Evolutionary conservation across 805 yeast genomes (phyloP).

Genomic region (Kuraishia ogatae): DNA sequence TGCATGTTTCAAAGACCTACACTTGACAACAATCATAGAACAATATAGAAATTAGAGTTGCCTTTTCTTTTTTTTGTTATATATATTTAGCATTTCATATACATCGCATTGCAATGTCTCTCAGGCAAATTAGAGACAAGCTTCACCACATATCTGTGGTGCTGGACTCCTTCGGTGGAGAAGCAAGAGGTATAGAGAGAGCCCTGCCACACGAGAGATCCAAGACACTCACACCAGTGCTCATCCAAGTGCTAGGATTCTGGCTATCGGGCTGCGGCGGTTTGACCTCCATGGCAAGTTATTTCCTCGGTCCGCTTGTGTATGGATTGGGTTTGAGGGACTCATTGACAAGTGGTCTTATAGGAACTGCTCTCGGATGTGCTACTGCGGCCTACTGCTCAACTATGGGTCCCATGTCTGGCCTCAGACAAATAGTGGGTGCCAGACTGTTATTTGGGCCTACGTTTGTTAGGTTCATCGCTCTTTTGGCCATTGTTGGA

Average conservation of each 20-base stretch:
- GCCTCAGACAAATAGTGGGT: constrained; percentile 82
- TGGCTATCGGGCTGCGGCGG: constrained; percentile 89
- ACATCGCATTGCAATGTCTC: no score
- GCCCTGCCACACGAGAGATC: constrained; percentile 50
- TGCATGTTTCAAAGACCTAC: no score
- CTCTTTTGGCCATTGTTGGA: constrained; percentile 64
- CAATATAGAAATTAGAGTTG: no score
- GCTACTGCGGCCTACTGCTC: constrained; percentile 75
- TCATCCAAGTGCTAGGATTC: constrained; percentile 50
- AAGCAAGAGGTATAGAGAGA: constrained; percentile 73
- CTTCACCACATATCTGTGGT: constrained; percentile 15
- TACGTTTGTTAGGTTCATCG: constrained; percentile 73
- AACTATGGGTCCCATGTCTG: constrained; percentile 84
- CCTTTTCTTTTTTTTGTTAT: no score
- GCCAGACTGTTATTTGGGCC: constrained; percentile 78
- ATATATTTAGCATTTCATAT: no score
- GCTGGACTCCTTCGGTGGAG: constrained; percentile 56
- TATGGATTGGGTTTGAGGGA: constrained; percentile 64
- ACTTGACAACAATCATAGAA: no score
- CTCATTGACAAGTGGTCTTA: constrained; percentile 50
- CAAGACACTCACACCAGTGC: constrained; percentile 7
- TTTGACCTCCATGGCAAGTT: constrained; percentile 82
- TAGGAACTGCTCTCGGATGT: constrained; percentile 64
- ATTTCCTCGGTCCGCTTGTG: constrained; percentile 63
- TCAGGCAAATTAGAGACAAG: not conserved